Evolutionary conservation across 345 rosid genomes (phyloP).

Genomic region (Hevea brasiliensis): DNA sequence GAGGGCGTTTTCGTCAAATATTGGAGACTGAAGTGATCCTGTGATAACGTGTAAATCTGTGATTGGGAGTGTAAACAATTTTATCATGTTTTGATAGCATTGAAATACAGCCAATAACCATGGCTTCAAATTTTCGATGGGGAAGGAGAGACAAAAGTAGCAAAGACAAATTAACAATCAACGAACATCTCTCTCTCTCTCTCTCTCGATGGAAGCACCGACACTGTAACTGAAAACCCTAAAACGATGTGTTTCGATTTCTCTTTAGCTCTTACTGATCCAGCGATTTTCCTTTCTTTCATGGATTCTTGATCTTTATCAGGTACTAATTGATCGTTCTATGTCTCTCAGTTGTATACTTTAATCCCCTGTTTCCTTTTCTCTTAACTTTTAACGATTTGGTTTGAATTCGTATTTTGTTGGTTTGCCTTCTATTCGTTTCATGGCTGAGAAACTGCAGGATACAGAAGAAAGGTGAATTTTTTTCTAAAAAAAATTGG

Average conservation of each 20-base stretch:
- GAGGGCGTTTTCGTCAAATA: too few species aligned
- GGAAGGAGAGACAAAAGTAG: background rate
- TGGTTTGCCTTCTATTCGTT: background rate
- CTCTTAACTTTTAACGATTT: background rate
- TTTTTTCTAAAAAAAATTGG: background rate
- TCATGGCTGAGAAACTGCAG: background rate
- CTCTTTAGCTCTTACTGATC: background rate
- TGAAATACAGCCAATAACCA: too few species aligned
- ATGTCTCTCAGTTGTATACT: background rate
- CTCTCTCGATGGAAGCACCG: conserved; percentile 5
- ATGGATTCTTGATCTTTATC: conserved; percentile 31
- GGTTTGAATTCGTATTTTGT: background rate
- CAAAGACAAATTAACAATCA: background rate
- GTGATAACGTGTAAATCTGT: background rate
- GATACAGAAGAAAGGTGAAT: background rate
- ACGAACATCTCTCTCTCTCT: background rate
- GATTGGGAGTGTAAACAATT: background rate
- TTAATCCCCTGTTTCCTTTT: background rate
- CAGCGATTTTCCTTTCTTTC: background rate
- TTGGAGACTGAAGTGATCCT: background rate
- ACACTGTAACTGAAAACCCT: background rate
- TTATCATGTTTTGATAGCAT: too few species aligned
- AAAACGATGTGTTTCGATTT: background rate
- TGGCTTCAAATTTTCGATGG: too few species aligned
- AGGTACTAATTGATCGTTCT: background rate